These are phyloP conservation scores for Zea luxurians DNA, from an alignment of 176 grass and related monocot species.

Conservation along the genomic window DNA sequence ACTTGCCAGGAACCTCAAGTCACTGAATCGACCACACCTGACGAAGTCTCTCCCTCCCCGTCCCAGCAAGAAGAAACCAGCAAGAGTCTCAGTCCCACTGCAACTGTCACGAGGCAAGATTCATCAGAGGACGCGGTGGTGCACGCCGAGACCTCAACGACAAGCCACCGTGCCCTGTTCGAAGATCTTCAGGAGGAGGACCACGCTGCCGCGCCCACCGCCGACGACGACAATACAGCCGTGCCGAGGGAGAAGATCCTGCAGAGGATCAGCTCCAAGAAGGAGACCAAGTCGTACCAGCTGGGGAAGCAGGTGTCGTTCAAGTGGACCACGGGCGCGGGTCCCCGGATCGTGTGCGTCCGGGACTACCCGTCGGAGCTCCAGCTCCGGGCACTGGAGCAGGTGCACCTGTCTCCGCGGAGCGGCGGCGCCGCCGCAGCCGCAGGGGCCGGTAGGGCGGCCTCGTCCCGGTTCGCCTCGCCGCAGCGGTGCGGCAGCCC, in stretches of 20 bases:
- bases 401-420: conserved; percentile 69
- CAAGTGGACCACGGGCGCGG: conserved; percentile 92
- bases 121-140: conserved; percentile 32
- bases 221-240: conserved; percentile 7
- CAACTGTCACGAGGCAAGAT: neutral
- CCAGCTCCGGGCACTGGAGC: conserved; percentile 71
- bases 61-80: neutral
- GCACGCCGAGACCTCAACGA: neutral
- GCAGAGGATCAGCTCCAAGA: conserved; percentile 72
- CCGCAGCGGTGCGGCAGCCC: conserved; percentile 44
- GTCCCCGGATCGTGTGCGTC: conserved; percentile 88
- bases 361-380: conserved; percentile 90
- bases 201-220: neutral
- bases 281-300: conserved; percentile 66
- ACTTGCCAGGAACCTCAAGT: neutral
- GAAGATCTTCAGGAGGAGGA: conserved; percentile 30
- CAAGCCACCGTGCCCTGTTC: neutral
- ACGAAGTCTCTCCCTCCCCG: neutral
- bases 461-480: conserved; percentile 49
- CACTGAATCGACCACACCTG: conserved; percentile 12
- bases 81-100: neutral
- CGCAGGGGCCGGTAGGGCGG: conserved; percentile 10
- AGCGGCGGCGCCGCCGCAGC: neutral
- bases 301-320: conserved; percentile 77
- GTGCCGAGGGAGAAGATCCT: conserved; percentile 67